A percentile compares a stretch with the other conserved stretches of the same genome.
phyloP scores from a whole-genome alignment of 2,329 filamentous ascomycete genomes.

The Alternaria burnsii region DNA sequence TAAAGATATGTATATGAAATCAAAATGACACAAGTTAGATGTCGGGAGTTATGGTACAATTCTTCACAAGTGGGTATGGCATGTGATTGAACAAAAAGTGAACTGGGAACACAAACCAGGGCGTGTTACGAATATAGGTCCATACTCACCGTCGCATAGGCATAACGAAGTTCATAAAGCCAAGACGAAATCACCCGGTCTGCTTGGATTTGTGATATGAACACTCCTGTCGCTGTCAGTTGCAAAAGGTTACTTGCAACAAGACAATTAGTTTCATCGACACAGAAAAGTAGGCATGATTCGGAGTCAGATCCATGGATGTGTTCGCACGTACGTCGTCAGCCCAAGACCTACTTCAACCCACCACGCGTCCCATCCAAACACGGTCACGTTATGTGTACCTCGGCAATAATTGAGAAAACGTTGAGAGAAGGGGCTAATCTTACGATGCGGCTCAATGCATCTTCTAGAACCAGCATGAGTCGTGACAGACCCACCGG shows the following conservation, averaged over 20 bases:
- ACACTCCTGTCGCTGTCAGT: no score
- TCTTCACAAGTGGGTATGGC: neutral
- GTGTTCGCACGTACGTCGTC: neutral
- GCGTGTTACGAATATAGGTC: neutral
- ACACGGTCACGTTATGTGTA: neutral
- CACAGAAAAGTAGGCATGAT: neutral
- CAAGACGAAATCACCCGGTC: neutral
- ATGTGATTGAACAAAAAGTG: neutral
- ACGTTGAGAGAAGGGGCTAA: conserved; percentile 10
- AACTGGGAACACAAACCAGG: neutral
- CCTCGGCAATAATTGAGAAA: conserved; percentile 6
- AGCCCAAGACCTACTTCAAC: neutral
- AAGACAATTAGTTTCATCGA: neutral
- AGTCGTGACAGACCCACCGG: conserved; percentile 25
- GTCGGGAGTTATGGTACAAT: neutral
- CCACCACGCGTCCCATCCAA: neutral
- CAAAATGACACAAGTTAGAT: neutral
- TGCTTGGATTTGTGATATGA: neutral
- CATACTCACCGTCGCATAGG: neutral
- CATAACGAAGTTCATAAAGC: no score
- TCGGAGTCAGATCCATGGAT: neutral
- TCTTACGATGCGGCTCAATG: conserved; percentile 22
- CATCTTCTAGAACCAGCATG: conserved; percentile 25
- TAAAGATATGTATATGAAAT: neutral
- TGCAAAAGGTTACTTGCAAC: neutral